Conservation (phyloP, 176 grass and related monocot genomes). For the Triticum dicoccoides region DNA sequence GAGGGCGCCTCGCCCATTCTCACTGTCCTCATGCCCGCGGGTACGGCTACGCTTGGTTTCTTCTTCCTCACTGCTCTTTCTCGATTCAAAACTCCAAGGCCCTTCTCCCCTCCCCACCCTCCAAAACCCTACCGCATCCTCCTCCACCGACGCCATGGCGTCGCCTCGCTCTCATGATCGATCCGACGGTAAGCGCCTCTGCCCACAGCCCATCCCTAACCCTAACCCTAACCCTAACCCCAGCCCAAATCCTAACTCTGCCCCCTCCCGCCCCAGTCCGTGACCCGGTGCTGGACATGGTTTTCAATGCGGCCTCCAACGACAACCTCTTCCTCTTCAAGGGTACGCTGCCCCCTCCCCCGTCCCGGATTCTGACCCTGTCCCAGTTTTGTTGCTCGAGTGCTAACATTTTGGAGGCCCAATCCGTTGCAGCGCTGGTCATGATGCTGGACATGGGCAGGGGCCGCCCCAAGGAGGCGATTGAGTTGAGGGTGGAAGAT, state of each 20-base stretch:
- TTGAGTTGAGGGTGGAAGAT: not conserved
- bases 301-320: not conserved
- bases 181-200: not conserved
- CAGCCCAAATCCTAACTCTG: not conserved
- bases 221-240: not conserved
- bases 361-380: not conserved
- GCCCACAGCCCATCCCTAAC: not conserved
- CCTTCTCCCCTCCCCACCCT: not conserved
- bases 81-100: not conserved
- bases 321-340: not conserved
- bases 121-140: not conserved
- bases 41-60: not conserved
- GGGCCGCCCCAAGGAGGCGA: not conserved
- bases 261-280: not conserved
- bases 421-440: not conserved
- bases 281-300: not conserved
- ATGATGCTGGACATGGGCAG: not conserved
- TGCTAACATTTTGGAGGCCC: not conserved
- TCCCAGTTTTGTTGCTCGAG: not conserved
- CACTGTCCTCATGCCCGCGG: not conserved
- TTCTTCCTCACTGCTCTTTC: not conserved
- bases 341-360: not conserved
- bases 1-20: not conserved
- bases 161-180: not conserved
- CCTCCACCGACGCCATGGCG: not conserved